A percentile compares a stretch with the other conserved stretches of the same genome.
Evolutionary conservation across 2,329 filamentous ascomycete genomes (phyloP).

Genomic region (Fusarium clavum): DNA sequence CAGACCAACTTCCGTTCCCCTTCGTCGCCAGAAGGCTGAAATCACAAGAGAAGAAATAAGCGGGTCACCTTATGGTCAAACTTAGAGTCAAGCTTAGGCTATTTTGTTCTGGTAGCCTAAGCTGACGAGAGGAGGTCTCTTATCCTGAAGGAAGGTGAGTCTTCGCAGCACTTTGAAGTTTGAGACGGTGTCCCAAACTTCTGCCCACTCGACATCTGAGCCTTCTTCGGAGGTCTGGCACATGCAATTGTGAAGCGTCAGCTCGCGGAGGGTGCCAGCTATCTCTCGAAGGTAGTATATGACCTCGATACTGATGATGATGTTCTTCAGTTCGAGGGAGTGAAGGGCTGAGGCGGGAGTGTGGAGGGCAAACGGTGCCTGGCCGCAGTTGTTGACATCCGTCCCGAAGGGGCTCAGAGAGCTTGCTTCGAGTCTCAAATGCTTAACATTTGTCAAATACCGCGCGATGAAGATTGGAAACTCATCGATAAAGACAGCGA

Average conservation of each 20-base stretch:
- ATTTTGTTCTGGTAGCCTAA: too few relatives aligned
- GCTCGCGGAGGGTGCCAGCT: background rate
- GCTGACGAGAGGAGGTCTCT: background rate
- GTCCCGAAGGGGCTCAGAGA: background rate
- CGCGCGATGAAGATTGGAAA: background rate
- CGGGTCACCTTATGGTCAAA: too few relatives aligned
- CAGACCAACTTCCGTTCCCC: too few relatives aligned
- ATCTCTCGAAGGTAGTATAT: rapidly evolving
- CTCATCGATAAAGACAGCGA: background rate
- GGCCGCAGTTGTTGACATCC: background rate
- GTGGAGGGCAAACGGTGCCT: background rate
- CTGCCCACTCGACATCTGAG: rapidly evolving
- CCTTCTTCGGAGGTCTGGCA: rapidly evolving
- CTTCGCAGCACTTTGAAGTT: background rate
- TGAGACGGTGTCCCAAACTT: too few relatives aligned
- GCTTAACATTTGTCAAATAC: background rate
- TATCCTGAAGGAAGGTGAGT: background rate
- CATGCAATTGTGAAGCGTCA: background rate
- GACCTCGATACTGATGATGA: background rate
- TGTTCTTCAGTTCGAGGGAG: background rate
- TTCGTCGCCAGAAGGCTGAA: too few relatives aligned
- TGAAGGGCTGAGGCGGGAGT: rapidly evolving
- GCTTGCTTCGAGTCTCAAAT: background rate
- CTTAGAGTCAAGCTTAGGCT: too few relatives aligned
- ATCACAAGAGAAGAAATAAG: too few relatives aligned